These are phyloP conservation scores for Moricandia moricandioides DNA, from an alignment of 345 rosid species.

Conservation along the genomic window DNA sequence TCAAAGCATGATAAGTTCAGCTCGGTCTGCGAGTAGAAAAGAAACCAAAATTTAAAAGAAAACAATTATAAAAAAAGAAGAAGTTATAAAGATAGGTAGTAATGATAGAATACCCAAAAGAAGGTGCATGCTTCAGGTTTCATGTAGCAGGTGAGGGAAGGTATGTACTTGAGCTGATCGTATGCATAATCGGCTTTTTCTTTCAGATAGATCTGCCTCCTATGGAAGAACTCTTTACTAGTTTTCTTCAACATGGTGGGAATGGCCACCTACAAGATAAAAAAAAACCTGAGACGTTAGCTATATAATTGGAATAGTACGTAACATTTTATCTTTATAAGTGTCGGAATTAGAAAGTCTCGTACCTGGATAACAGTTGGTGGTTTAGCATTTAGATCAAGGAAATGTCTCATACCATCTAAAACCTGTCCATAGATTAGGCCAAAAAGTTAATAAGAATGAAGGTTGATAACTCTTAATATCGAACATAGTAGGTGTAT, in stretches of 20 bases:
- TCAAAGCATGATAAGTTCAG: background rate
- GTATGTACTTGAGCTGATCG: slow-evolving; percentile 46
- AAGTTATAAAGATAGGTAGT: background rate
- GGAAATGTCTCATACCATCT: slow-evolving; percentile 34
- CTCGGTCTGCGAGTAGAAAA: background rate
- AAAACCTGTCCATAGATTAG: slow-evolving; percentile 37
- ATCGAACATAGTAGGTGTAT: background rate
- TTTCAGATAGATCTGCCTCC: slow-evolving; percentile 37
- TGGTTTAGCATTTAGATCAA: slow-evolving; percentile 38
- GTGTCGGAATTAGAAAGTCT: background rate
- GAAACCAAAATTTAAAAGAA: background rate
- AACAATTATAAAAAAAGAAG: background rate
- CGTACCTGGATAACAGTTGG: slow-evolving; percentile 48
- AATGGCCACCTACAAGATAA: slow-evolving; percentile 50
- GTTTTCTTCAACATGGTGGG: slow-evolving; percentile 58
- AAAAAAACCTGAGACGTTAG: background rate
- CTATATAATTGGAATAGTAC: background rate
- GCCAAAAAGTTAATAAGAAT: background rate
- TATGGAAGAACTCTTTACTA: slow-evolving; percentile 51
- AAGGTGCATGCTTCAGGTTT: slow-evolving; percentile 68
- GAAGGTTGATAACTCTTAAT: background rate
- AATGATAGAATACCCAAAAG: slow-evolving; percentile 48
- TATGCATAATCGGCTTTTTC: slow-evolving; percentile 43
- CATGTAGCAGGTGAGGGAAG: slow-evolving; percentile 48
- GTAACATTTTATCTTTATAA: background rate